Base-by-base conservation (phyloP, 768 basidiomycete genomes). In the Lactifluus volemus region DNA sequence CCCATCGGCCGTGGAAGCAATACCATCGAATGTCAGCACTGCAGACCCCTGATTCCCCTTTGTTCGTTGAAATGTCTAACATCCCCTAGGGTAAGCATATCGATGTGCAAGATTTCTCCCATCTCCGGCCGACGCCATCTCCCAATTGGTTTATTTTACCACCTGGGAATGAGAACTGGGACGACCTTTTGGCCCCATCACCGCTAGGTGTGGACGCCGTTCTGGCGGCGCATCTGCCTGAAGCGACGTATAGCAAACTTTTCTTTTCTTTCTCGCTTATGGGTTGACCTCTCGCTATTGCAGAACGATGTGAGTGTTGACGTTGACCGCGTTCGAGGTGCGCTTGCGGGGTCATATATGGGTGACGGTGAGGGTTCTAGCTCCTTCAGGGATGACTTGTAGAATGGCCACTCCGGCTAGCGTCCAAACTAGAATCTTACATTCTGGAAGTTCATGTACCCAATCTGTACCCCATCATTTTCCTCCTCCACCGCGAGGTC, bases 71-170 rank as follows among this genome's bases (percentile, higher is more conserved):
- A 51, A 25, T 45, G 54, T 32, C 53, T 30, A 34, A 48, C n/a
- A 6, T 30, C 8, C 48, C 77, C 74, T 48, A 70, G 41, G 75
- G 70, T 62, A 76, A 78, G 21, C 72, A 78, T 57, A 67, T 79
- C n/a, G 62, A 76, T 2, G 82, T 92, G 17, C 88, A 88, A 68
- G 92, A 95, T 65, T 95, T 95, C 69, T 89, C 90, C 19, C 91
- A 93, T 71, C 88, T 93, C 61, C 77, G 84, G 36, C 68, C 79
- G 5, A 84, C 86, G 1, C 84, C 83, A 0, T 94, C 92, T 4
- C 90, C 92, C 10, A 83, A 94, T 71, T 94, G 89, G 45, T 25
- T 25, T 7, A 39, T 51, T 19, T 42, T 41, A 5, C 30, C 51
- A 2, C 17, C 56, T 8, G 29, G 15, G 47, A 49, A 49, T 10